Evolutionary conservation across 331 rosid species (phyloP).

Genomic region (Quercus phellos): DNA sequence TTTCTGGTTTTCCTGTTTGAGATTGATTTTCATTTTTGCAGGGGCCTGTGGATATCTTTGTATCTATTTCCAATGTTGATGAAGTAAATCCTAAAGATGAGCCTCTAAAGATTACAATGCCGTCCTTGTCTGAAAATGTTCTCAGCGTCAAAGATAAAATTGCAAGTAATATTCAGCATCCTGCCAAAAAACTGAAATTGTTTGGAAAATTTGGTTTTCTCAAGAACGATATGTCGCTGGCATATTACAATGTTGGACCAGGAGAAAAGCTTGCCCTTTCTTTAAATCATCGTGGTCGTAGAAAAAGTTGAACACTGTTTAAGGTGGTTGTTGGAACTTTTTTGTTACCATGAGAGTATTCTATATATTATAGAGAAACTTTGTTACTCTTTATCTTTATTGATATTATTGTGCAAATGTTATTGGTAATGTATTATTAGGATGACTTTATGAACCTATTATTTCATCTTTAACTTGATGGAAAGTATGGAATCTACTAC

Average conservation of each 20-base stretch:
- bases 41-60: conserved; percentile 69
- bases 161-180: conserved; percentile 39
- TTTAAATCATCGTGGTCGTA: conserved; percentile 73
- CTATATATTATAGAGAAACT: conserved; percentile 21
- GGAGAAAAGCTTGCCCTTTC: conserved; percentile 66
- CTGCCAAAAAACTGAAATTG: no score
- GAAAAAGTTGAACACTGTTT: conserved; percentile 61
- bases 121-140: conserved; percentile 73
- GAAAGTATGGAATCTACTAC: neutral
- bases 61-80: conserved; percentile 73
- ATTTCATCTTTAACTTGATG: neutral
- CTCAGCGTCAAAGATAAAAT: conserved; percentile 82
- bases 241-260: conserved; percentile 76
- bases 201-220: no score
- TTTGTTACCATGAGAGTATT: conserved; percentile 22
- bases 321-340: conserved; percentile 53
- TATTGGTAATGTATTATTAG: neutral
- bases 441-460: neutral
- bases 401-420: conserved; percentile 5
- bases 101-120: conserved; percentile 64
- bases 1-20: conserved; percentile 1
- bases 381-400: conserved; percentile 6
- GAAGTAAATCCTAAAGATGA: conserved; percentile 92
- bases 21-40: conserved; percentile 12
- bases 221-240: conserved; percentile 73